Evolutionary conservation across 2,329 filamentous ascomycete species (phyloP), one percentile per base, ranked within the genome.

Genomic region (Apiospora sp.): DNA sequence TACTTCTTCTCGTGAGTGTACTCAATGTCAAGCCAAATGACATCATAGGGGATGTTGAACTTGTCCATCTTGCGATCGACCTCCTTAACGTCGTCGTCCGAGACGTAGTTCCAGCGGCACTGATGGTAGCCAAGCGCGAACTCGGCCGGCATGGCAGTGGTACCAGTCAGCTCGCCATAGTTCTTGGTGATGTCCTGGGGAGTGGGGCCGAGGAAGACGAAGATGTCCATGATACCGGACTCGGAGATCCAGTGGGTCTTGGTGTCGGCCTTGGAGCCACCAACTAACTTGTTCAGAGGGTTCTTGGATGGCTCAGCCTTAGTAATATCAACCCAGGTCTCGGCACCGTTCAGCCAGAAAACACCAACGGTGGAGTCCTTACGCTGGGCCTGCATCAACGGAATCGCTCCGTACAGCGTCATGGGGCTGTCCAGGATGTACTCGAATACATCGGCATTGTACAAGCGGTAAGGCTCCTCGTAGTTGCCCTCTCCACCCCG

Each of bases 21-120:
- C 84, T 99, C 96, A 76, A 99, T 94, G 79, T 99, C 96, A 24
- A 99, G 91, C 96, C 96, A 99, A 79, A 99, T 99, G 75, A 98
- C 94, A 83, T 99, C 96, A 84, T 98, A 99, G 0, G 96, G 96
- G 71, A 99, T 98, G 80, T 94, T 92, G 83, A 92, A 91, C 85
- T 96, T 97, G 85, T 98, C 95, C 86, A 99, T 98, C 82, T 97
- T 97, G 76, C 93, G 92, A 81, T 98, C 95, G 58, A 99, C 96
- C 79, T 98, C 95, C 82, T 94, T 97, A 73, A 99, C 95, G 83
- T 99, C 96, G 75, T 98, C 95, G 78, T 98, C 96, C 0, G 94
- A 97, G 72, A 98, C 92, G 81, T 99, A 99, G 84, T 99, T 99
- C 96, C 96, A 99, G 78, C 96, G 93, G 82, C 96, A 98, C 82